Conservation (phyloP, 306 rosid species). For the Quercus engelmannii region DNA sequence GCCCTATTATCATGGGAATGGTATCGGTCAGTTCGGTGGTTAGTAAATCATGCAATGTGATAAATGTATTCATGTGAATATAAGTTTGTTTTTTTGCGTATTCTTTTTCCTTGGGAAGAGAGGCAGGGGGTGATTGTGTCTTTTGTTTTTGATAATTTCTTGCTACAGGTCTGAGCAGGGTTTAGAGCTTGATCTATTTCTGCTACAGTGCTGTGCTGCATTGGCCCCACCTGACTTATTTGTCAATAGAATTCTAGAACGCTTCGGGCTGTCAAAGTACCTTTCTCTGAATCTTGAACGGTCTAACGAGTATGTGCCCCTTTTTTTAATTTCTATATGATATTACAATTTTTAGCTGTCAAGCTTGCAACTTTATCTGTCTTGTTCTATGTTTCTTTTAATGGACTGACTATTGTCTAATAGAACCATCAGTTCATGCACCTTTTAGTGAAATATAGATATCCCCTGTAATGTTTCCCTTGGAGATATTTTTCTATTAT, state of each 20-base stretch:
- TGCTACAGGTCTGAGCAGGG: slow-evolving; percentile 88
- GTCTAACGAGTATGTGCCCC: slow-evolving; percentile 61
- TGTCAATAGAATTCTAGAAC: slow-evolving; percentile 73
- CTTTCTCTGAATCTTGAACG: slow-evolving; percentile 61
- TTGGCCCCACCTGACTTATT: slow-evolving; percentile 81
- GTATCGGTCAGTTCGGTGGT: slow-evolving; percentile 87
- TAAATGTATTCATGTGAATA: slow-evolving; percentile 12
- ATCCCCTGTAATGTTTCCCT: neutral
- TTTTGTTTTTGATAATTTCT: slow-evolving; percentile 12
- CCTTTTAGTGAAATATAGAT: neutral
- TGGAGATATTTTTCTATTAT: neutral
- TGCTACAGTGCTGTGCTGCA: slow-evolving; percentile 95
- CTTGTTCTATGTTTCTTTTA: neutral
- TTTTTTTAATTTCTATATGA: neutral
- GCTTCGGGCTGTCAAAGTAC: slow-evolving; percentile 75
- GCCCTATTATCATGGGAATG: slow-evolving; percentile 74
- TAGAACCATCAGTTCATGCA: neutral
- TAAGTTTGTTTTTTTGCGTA: slow-evolving; percentile 1
- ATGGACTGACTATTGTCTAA: neutral
- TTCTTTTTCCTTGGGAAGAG: neutral
- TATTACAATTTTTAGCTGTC: neutral
- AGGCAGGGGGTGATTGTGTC: neutral
- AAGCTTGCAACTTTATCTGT: neutral
- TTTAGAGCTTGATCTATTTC: slow-evolving; percentile 92
- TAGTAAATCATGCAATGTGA: slow-evolving; percentile 32